Evolutionary conservation across 176 grass and related monocot species (phyloP), one percentile per base, ranked within the genome.

Genomic region (Eragrostis nindensis): DNA sequence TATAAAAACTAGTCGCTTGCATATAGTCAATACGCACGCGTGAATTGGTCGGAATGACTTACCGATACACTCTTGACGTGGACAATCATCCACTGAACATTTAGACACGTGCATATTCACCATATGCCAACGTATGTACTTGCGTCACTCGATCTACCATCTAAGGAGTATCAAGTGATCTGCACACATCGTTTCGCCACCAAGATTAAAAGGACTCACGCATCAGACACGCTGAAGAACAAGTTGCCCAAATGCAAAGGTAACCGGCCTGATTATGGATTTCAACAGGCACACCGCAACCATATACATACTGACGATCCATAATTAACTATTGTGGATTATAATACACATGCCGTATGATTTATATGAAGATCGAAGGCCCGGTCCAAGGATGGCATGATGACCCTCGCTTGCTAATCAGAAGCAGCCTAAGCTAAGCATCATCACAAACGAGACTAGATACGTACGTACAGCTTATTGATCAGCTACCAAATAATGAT

Each of bases 401-500:
- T 8, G 6, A 39, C 16, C 19, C 21, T 21, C 18, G 5, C 15
- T 38, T 19, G 53, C 77, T 76, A 70, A 50, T 32, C 49, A 50
- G 26, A 81, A 38, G 36, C 60, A 21, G 54, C 74, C 47, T 19
- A 73, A 39, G 71, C 64, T 48, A 67, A 56, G 43, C 74, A 78
- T 78, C 40, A 21, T 13, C 42, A 85, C 39, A 44, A 73, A 74
- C 57, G 15, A 62, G 24, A 49, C 62, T 75, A 73, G 26, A 2
- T 39, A 65, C 29, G 54, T 39, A 65, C 29, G 54, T 75, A 43
- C 73, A 75, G 13, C 21, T 56, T 56, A 74, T 15, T 60, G 36
- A 60, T 36, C 50, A 57, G 74, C 43, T 13, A 70, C 59, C 53
- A 61, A 86, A 72, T 80, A 68, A 68, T 80, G 47, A 45, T 52